Evolutionary conservation across 2,329 filamentous ascomycete genomes (phyloP), one percentile per base, ranked within the genome.

Genomic region (Neurospora sp.): DNA sequence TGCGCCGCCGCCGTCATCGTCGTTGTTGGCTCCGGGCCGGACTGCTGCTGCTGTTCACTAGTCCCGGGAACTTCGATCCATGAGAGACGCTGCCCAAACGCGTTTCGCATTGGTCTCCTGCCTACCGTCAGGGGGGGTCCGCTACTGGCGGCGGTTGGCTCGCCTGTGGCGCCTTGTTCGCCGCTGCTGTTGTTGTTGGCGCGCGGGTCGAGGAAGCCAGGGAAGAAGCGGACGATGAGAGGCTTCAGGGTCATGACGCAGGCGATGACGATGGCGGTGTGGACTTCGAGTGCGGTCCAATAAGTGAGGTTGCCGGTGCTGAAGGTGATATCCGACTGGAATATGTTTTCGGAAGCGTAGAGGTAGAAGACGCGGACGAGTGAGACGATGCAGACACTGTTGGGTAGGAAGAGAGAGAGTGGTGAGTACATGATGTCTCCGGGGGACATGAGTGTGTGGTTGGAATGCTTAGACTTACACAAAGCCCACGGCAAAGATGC

Each of bases 171-270:
- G 66, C 70, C 73, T 1, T 40, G 17, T 11, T 67, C 43, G 11
- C 8, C n/a, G 9, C 10, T 43, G 11, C 19, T 17, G 23, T 17
- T 28, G 52, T 33, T 33, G 52, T 10, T 62, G 52, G 13, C 52
- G 13, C 43, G 39, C 1, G 67, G 39, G 2, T 43, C 43, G 9
- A 75, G 58, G 15, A 75, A 43, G n/a, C 42, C 23, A 1, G 75
- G 75, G 39, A 73, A 74, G 38, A 75, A 70, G 15, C 76, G 80
- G 28, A 80, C 78, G 23, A 77, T 68, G 8, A 80, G 76, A 2
- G 79, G 80, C 66, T 80, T 80, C 10, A 81, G 77, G 6, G 79
- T 80, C 68, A 79, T 78, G 52, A 78, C 73, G 70, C 77, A 79
- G 43, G 79, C 77, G 43, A 78, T 77, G 33, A 77, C 73, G 66